Evolutionary conservation across 148 eudicot species (phyloP).

Genomic region (Rhododendron mucronatum): DNA sequence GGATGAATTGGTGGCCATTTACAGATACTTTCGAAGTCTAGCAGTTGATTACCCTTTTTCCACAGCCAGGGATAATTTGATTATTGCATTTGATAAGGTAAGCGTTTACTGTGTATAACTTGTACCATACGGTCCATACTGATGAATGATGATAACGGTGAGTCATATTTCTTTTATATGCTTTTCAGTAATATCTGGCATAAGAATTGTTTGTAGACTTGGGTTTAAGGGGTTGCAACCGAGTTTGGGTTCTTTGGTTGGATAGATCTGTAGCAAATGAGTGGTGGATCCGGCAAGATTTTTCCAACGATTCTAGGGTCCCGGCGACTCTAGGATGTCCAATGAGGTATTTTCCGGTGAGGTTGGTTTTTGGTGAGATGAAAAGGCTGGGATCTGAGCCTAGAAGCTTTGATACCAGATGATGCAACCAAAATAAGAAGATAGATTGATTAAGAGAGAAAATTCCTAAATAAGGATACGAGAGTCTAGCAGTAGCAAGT

Average conservation of each 20-base stretch:
- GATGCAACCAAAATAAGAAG: not conserved
- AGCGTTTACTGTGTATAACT: not conserved
- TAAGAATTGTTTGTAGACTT: not conserved
- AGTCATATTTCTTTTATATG: not conserved
- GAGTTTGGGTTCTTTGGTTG: not conserved
- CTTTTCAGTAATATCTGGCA: not conserved
- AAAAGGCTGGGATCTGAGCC: not conserved
- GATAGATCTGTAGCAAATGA: not conserved
- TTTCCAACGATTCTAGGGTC: not conserved
- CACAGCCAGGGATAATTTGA: conserved; percentile 93
- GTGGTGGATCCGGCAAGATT: not conserved
- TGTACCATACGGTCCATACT: not conserved
- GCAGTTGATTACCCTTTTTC: conserved; percentile 82
- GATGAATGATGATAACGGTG: not conserved
- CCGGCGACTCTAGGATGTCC: not conserved
- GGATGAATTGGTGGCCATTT: conserved; percentile 70
- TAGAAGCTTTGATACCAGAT: not conserved
- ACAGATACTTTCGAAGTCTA: conserved; percentile 92
- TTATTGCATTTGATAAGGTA: conserved; percentile 97
- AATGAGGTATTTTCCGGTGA: not conserved
- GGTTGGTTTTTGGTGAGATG: not conserved
- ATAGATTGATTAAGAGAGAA: not conserved
- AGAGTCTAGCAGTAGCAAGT: not conserved
- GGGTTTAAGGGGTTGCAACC: not conserved
- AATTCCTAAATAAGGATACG: not conserved